phyloP scores from a whole-genome alignment of 768 basidiomycete genomes.

The Mycena pura region DNA sequence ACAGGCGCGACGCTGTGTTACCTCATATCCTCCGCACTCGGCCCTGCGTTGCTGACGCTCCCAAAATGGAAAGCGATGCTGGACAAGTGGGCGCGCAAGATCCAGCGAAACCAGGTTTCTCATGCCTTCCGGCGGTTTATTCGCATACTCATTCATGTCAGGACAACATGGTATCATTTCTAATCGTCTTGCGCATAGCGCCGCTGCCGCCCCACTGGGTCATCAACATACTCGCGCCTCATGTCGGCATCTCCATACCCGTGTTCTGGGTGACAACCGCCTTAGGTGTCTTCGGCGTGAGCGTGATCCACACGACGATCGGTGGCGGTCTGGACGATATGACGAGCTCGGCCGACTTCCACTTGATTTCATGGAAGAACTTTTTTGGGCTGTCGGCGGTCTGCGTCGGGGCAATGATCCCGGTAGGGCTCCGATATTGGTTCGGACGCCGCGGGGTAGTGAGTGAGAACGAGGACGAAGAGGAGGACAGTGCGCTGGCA shows the following conservation, averaged over 20 bases:
- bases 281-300: slow-evolving; percentile 89
- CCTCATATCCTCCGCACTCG: slow-evolving; percentile 88
- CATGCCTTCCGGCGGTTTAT: not conserved
- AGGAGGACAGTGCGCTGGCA: slow-evolving; percentile 7
- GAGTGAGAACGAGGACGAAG: slow-evolving; percentile 37
- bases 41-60: slow-evolving; percentile 87
- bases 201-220: slow-evolving; percentile 98
- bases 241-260: slow-evolving; percentile 84
- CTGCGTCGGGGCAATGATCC: slow-evolving; percentile 91
- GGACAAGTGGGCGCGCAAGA: slow-evolving; percentile 82
- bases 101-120: slow-evolving; percentile 63
- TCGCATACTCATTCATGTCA: slow-evolving; percentile 19
- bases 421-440: slow-evolving; percentile 86
- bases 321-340: slow-evolving; percentile 93
- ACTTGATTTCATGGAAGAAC: slow-evolving; percentile 91
- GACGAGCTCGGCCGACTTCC: slow-evolving; percentile 93
- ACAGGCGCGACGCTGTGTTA: slow-evolving; percentile 93
- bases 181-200: slow-evolving; percentile 93
- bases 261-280: slow-evolving; percentile 93
- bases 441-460: slow-evolving; percentile 68
- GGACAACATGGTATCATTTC: slow-evolving; percentile 88
- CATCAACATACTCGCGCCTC: slow-evolving; percentile 90
- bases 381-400: slow-evolving; percentile 85
- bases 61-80: slow-evolving; percentile 85
- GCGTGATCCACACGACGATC: slow-evolving; percentile 94